Evolutionary conservation across 441 rosid genomes (phyloP), one percentile per base, ranked within the genome.

Genomic region (Iberis amara): DNA sequence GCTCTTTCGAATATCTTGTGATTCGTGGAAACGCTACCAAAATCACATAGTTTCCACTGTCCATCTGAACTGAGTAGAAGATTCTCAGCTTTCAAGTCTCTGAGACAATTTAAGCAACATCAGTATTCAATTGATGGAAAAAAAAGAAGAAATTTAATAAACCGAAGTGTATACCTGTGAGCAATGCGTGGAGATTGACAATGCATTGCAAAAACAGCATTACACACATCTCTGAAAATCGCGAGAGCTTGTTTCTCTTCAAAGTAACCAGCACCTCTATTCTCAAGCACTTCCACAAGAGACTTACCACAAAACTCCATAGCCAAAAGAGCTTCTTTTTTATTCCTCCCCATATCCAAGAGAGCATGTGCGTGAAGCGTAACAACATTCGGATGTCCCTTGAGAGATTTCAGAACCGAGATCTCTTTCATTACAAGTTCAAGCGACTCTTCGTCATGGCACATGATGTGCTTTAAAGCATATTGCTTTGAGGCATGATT

Each of bases 131-230:
- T 26, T 42, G 32, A 52, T 36, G 6, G 4, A 23, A 24, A 11
- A 39, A 35, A 12, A 33, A 9, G 45, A 49, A 21, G 5, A 49
- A 30, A 31, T 6, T 33, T 37, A 30, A 31, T 15, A 8, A 49
- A 30, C 15, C 11, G 0, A 52, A 2, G 0, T 50, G 21, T 12
- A 60, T 68, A 92, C 98, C 98, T 76, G 72, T 88, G 98, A 56
- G 98, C 96, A 48, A 88, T 67, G 8, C 91, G 92, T 10, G 89
- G 96, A 38, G 87, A 73, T 40, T 80, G 96, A 57, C 80, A 78
- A 68, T 92, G 98, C 98, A 92, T 82, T 1, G 95, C 96, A 65
- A 76, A 92, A 42, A 92, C 91, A n/a, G 96, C 96, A 72, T 88
- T 86, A 32, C 96, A 92, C 37, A 81, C 80, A 73, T 92, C 95